phyloP scores from a whole-genome alignment of 345 rosid genomes.

The Schrenkiella parvula region DNA sequence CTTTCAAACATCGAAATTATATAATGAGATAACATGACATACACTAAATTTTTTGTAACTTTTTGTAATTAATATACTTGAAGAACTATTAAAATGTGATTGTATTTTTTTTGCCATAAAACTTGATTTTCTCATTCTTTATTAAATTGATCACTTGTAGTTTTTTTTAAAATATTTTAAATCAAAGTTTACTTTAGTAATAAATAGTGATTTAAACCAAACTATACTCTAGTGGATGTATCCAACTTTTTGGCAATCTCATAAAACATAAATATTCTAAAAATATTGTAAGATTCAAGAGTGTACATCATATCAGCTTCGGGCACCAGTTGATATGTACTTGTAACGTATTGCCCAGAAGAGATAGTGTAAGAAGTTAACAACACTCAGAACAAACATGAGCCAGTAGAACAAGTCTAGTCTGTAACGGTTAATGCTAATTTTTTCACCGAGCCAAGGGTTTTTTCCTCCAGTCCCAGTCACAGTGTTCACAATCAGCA shows the following conservation, averaged over 20 bases:
- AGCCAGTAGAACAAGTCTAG: slow-evolving; percentile 70
- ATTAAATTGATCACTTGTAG: too few relatives aligned
- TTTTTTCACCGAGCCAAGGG: slow-evolving; percentile 55
- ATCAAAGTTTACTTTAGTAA: too few relatives aligned
- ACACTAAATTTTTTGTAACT: too few relatives aligned
- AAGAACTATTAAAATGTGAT: too few relatives aligned
- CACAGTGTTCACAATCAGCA: slow-evolving; percentile 44
- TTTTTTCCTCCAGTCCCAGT: slow-evolving; percentile 29
- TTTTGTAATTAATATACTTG: too few relatives aligned
- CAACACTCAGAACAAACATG: slow-evolving; percentile 46
- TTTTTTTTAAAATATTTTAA: too few relatives aligned
- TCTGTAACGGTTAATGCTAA: slow-evolving; percentile 40
- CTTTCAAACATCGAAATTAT: too few relatives aligned
- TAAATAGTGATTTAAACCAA: background rate
- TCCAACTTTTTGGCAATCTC: background rate
- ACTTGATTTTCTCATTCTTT: too few relatives aligned
- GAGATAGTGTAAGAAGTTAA: slow-evolving; percentile 58
- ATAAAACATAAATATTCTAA: background rate
- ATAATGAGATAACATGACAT: too few relatives aligned
- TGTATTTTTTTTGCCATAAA: too few relatives aligned
- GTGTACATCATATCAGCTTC: background rate
- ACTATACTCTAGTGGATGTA: background rate
- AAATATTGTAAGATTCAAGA: background rate
- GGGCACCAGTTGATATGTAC: slow-evolving; percentile 41
- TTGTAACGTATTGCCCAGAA: slow-evolving; percentile 60